Base-by-base conservation (phyloP, 148 eudicot species). In the Chenopodium berlandieri region DNA sequence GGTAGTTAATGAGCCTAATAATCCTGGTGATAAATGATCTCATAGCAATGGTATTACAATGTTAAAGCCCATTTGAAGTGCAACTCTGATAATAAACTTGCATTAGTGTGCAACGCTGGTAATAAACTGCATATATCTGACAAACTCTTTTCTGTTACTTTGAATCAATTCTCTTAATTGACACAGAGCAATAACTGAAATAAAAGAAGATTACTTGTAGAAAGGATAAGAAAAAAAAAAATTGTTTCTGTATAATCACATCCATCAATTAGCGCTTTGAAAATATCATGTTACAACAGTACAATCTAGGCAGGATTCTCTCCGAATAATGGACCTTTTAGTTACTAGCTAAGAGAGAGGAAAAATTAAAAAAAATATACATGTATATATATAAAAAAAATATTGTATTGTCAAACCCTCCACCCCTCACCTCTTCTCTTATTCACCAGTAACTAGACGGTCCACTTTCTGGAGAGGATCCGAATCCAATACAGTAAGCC, bases 231-330 rank as follows among this genome's bases (percentile, higher is more conserved):
- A 12, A 63, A 23, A 23, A 25, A 30, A n/a, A 19, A 22, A 48
- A 27, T 22, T 67, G 7, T 12, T 20, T 63, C 54, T 75, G 73
- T 75, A 81, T 22, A 65, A 65, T 50, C 64, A 7, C 50, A 66
- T 50, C 69, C 11, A 80, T 63, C 73, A 62, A 56, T 63, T n/a
- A 63, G 77, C 56, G 30, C 4, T 27, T 80, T 37, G 46, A 74
- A 8, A 65, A 78, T 74, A 17, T 75, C 62, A 65, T 81, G 56
- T 75, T 75, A 81, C 78, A 81, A 64, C 16, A 47, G 32, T 44
- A 73, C 64, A 32, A 16, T 31, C 19, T 22, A 32, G 16, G 40
- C 50, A 71, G 74, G 25, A n/a, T 37, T 71, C 50, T 71, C 19
- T 71, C 74, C 47, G 44, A 37, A 19, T 40, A 20, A 48, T 71